A percentile compares a stretch with the other conserved stretches of the same genome.
Evolutionary conservation across 2,329 filamentous ascomycete genomes (phyloP).

Genomic region (Talaromyces funiculosus): DNA sequence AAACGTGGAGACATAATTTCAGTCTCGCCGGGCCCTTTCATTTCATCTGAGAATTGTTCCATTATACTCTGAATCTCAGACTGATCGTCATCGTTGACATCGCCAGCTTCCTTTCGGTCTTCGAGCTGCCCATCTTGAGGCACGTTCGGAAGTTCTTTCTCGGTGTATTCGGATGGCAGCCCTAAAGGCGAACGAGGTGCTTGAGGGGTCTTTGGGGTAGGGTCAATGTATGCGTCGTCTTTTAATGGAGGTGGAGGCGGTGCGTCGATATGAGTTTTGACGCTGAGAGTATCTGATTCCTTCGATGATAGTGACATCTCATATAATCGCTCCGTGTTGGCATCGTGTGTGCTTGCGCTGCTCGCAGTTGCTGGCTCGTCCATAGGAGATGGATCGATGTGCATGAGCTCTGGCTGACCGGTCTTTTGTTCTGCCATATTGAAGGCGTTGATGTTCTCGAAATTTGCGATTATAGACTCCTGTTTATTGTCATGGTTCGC

Average conservation of each 20-base stretch:
- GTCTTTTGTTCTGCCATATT: slow-evolving; percentile 12
- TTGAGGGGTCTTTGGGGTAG: slow-evolving; percentile 43
- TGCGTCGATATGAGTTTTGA: slow-evolving; percentile 14
- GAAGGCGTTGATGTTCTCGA: not conserved
- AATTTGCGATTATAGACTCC: not conserved
- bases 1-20: slow-evolving; percentile 90
- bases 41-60: slow-evolving; percentile 81
- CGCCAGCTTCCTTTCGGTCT: slow-evolving; percentile 40
- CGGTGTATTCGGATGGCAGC: slow-evolving; percentile 29
- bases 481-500: slow-evolving; percentile 1
- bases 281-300: slow-evolving; percentile 16
- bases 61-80: slow-evolving; percentile 96
- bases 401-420: slow-evolving; percentile 17
- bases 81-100: slow-evolving; percentile 53
- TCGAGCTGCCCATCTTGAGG: slow-evolving; percentile 34
- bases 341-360: slow-evolving; percentile 18
- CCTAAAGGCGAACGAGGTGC: slow-evolving; percentile 38
- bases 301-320: slow-evolving; percentile 27
- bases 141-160: slow-evolving; percentile 37
- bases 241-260: slow-evolving; percentile 48
- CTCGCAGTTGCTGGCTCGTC: slow-evolving; percentile 13
- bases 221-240: slow-evolving; percentile 48
- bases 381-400: slow-evolving; percentile 18
- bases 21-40: slow-evolving; percentile 64
- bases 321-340: slow-evolving; percentile 26